Evolutionary conservation across 768 basidiomycete species (phyloP).

Genomic region (Trametes punicea): DNA sequence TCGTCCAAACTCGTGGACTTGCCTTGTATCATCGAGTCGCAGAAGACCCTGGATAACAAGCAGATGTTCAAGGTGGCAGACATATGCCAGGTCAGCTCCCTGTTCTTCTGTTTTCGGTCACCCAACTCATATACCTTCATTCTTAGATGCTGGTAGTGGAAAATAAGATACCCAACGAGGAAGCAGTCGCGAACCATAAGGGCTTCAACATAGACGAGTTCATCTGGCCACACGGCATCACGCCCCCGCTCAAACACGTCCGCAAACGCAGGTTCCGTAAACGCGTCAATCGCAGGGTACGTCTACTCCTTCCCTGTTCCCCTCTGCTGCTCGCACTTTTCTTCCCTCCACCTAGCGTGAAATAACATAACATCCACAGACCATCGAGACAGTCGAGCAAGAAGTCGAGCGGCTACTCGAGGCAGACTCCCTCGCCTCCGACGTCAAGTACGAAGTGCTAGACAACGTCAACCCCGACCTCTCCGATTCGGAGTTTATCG

Average conservation of each 20-base stretch:
- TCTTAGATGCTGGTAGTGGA: constrained; percentile 89
- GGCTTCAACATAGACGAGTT: constrained; percentile 91
- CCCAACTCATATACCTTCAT: neutral
- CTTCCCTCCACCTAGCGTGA: too few relatives aligned
- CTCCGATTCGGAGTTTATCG: constrained; percentile 85
- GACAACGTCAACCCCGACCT: constrained; percentile 90
- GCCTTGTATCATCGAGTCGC: constrained; percentile 89
- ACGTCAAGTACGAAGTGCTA: constrained; percentile 80
- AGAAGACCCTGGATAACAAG: constrained; percentile 94
- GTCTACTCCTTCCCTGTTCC: constrained; percentile 24
- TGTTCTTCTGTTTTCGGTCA: neutral
- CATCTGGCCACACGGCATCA: constrained; percentile 95
- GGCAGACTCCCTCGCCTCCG: constrained; percentile 69
- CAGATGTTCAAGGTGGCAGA: constrained; percentile 99
- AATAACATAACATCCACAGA: constrained; percentile 45
- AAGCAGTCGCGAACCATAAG: constrained; percentile 55
- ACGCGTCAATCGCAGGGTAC: constrained; percentile 75
- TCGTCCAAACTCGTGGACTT: constrained; percentile 94
- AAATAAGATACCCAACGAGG: constrained; percentile 68
- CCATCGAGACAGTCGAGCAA: constrained; percentile 92
- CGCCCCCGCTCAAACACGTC: constrained; percentile 86
- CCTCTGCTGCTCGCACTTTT: neutral
- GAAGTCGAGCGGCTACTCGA: constrained; percentile 86
- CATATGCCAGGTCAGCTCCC: constrained; percentile 78
- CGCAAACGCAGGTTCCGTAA: constrained; percentile 92